A percentile compares a stretch with the other conserved stretches of the same genome.
Evolutionary conservation across 2,329 filamentous ascomycete genomes (phyloP).

Genomic region (Talaromyces marneffei): DNA sequence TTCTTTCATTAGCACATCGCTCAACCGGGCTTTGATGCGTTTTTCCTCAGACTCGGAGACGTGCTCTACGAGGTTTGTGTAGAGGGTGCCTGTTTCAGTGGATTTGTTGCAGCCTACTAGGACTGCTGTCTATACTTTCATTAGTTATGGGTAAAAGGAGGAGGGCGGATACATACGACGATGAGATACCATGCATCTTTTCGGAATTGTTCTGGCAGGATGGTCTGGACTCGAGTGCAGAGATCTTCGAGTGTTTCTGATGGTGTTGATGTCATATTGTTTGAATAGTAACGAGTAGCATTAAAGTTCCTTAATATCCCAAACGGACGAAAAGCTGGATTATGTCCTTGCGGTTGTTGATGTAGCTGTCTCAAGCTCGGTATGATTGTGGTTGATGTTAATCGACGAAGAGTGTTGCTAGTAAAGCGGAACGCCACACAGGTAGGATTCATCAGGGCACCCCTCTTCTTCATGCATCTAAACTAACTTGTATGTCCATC

Average conservation of each 20-base stretch:
- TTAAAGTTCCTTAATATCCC: neutral
- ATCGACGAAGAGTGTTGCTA: neutral
- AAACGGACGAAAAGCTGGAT: neutral
- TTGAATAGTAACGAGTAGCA: neutral
- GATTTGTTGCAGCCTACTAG: slow-evolving; percentile 24
- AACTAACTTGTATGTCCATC: neutral
- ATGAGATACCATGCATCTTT: slow-evolving; percentile 51
- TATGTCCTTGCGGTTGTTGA: neutral
- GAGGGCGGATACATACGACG: slow-evolving; percentile 29
- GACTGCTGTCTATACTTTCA: slow-evolving; percentile 19
- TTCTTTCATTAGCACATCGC: slow-evolving; percentile 29
- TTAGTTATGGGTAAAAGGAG: neutral
- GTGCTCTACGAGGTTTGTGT: slow-evolving; percentile 21
- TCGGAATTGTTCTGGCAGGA: slow-evolving; percentile 49
- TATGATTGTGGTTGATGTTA: neutral
- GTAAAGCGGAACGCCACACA: slow-evolving; percentile 2
- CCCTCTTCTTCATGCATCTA: neutral
- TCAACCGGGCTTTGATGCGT: slow-evolving; percentile 18
- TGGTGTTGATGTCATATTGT: neutral
- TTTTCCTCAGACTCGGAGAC: slow-evolving; percentile 15
- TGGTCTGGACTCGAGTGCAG: slow-evolving; percentile 20
- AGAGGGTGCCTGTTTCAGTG: slow-evolving; percentile 23
- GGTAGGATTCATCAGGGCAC: slow-evolving; percentile 1
- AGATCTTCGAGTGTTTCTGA: slow-evolving; percentile 28
- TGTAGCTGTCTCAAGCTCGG: neutral